Percentiles rank a stretch among this genome's conserved stretches.
phyloP scores from a whole-genome alignment of 139 green algal species.

The Chlamydomonas schloesseri region DNA sequence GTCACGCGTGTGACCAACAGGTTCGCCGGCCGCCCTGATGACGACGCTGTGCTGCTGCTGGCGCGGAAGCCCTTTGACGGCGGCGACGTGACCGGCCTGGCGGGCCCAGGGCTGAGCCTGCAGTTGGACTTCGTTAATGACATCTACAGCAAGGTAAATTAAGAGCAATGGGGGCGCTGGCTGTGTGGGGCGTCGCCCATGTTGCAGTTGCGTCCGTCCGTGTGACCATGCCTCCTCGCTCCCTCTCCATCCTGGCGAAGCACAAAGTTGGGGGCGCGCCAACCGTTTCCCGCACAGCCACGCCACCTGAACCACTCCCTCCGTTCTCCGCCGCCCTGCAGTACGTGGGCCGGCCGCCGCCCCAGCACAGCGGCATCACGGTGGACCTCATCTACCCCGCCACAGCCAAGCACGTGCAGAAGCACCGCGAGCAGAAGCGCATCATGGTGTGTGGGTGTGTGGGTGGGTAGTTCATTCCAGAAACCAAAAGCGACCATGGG shows the following conservation, averaged over 20 bases:
- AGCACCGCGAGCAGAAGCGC: slow-evolving; percentile 51
- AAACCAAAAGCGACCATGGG: no score
- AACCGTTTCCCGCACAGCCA: no score
- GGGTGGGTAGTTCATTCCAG: no score
- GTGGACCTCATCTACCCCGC: slow-evolving; percentile 66
- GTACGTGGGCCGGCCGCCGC: slow-evolving; percentile 34
- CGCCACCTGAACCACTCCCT: no score
- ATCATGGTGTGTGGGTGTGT: not conserved
- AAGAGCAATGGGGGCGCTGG: no score
- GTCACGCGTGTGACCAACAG: no score
- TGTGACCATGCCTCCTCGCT: no score
- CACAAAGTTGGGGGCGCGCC: no score
- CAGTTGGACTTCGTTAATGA: slow-evolving; percentile 57
- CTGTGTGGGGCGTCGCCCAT: no score
- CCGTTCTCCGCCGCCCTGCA: slow-evolving; percentile 6
- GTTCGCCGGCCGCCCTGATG: slow-evolving; percentile 20
- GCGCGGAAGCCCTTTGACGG: slow-evolving; percentile 40
- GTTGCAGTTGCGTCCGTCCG: not conserved
- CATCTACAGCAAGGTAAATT: slow-evolving; percentile 64
- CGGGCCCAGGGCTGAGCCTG: not conserved
- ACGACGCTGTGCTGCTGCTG: slow-evolving; percentile 44
- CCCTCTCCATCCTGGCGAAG: no score
- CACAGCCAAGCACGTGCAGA: slow-evolving; percentile 68
- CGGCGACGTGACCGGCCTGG: not conserved
- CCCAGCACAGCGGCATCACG: slow-evolving; percentile 37